Evolutionary conservation across 1,284 basidiomycete genomes (phyloP), one percentile per base, ranked within the genome.

Genomic region (Mycosarcoma mackinlayi): DNA sequence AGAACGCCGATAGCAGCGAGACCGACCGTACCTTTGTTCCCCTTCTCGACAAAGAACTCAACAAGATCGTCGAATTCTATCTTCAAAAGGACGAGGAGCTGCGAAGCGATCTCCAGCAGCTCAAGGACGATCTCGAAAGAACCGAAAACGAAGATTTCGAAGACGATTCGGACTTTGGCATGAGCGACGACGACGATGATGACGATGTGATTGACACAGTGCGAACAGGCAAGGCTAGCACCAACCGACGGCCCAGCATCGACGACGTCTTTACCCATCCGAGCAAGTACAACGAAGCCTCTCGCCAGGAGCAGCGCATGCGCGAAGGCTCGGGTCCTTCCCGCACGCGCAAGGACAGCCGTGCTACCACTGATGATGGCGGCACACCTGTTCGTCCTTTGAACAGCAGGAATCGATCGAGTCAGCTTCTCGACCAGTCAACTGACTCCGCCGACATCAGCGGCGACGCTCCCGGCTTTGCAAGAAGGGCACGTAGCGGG

Each of bases 41-140:
- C 7, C 86, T 94, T 0, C 86, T 97, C 30, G 91, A 96, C 82
- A 86, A 87, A 58, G 94, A 98, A 79, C 86, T 95, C 38, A 85
- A 86, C 78, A 98, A 95, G 86, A 90, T 98, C 21, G 85, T 86
- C 28, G 67, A 85, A 0, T 98, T 98, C 82, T 98, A 97, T 83
- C 87, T 88, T 49, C 30, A 50, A 18, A 81, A 82, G 56, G 78
- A 85, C 7, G 87, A 86, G 35, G 91, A 94, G 59, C 59, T 82
- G 8, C 39, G 31, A n/a, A 58, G 41, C 25, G 71, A 76, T 21
- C 59, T 80, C 2, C 63, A 58, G 19, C 42, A 52, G 31, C 67
- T 79, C 25, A 60, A 73, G 14, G 55, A 60, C 25, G 76, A 82
- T 44, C 42, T 82, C 27, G 65, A 75, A 23, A 48, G 68, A 9